Base-by-base conservation (phyloP, 441 rosid genomes). In the Euphorbia corollata region DNA sequence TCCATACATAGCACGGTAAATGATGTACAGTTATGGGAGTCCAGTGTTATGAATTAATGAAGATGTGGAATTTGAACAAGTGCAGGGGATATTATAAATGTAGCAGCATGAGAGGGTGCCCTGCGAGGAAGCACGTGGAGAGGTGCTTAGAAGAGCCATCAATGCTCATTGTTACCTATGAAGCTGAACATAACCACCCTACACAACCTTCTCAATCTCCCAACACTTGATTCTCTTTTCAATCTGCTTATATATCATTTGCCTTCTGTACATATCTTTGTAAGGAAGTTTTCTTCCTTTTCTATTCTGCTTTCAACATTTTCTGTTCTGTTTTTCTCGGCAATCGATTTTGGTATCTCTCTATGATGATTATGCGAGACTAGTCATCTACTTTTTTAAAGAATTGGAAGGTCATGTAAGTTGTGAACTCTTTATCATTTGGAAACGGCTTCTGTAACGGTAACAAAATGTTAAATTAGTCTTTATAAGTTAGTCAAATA, bases 71-170 rank as follows among this genome's bases (percentile, higher is more conserved):
- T n/a, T n/a, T n/a, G n/a, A n/a, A n/a, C n/a, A n/a, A n/a, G n/a
- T n/a, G 80, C 83, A 93, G 98, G 83, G 98, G 97, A 73, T 93
- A 93, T 65, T 93, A 93, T 79, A 93, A 93, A 73, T 93, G 98
- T 76, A 93, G 98, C 83, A 90, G 97, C 83, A 86, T 87, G 84
- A 87, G 98, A 82, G 98, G 96, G 22, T 93, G 98, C 75, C 98
- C 97, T 36, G 97, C 98, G 19, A 90, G 98, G 89, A 92, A 92
- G 80, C 98, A 92, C 54, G 98, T 92, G 36, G 99, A 93, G 82
- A 87, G 98, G 79, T 84, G 90, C 84, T 63, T 93, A 77, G 97
- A 89, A 74, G 97, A 93, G 47, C 86, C 97, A 8, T 75, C 88
- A 9, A 89, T 93, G 99, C 99, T 93, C 48, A 81, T 80, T 56